A percentile compares a stretch with the other conserved stretches of the same genome.
phyloP scores from a whole-genome alignment of 768 basidiomycete species.

The Suillus fuscotomentosus region DNA sequence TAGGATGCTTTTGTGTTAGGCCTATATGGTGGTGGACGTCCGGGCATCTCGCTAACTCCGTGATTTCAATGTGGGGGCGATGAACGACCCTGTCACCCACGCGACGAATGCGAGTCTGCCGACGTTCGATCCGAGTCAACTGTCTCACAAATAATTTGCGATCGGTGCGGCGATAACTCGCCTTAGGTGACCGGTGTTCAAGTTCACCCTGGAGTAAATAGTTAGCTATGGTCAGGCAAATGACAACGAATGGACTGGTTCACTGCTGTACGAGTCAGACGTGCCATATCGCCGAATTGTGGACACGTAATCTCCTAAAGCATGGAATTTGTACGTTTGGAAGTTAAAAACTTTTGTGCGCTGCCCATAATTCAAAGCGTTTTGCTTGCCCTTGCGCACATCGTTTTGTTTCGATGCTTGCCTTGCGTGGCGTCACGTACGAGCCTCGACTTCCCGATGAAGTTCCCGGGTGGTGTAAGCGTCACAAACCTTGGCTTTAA shows the following conservation, averaged over 20 bases:
- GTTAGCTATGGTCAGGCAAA: too few species aligned
- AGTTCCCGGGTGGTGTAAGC: not conserved
- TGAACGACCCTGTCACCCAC: not conserved
- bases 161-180: not conserved
- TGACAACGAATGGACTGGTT: not conserved
- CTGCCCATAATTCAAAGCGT: too few species aligned
- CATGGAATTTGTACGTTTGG: conserved; percentile 24
- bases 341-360: conserved; percentile 12
- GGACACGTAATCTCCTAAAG: conserved; percentile 17
- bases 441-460: not conserved
- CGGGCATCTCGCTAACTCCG: not conserved
- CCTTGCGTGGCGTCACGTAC: not conserved
- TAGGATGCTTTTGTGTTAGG: conserved; percentile 9
- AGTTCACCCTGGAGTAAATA: conserved; percentile 9
- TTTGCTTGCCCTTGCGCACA: too few species aligned
- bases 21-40: conserved; percentile 1
- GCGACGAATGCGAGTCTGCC: not conserved
- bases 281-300: conserved; percentile 28
- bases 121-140: not conserved
- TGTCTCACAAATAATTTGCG: not conserved
- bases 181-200: conserved; percentile 8
- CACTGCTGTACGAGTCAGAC: conserved; percentile 35
- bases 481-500: not conserved
- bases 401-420: conserved; percentile 4
- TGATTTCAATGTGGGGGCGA: not conserved